A percentile compares a stretch with the other conserved stretches of the same genome.
These are phyloP conservation scores for Henckelia pumila DNA, from an alignment of 257 asterid species.

Conservation along the genomic window DNA sequence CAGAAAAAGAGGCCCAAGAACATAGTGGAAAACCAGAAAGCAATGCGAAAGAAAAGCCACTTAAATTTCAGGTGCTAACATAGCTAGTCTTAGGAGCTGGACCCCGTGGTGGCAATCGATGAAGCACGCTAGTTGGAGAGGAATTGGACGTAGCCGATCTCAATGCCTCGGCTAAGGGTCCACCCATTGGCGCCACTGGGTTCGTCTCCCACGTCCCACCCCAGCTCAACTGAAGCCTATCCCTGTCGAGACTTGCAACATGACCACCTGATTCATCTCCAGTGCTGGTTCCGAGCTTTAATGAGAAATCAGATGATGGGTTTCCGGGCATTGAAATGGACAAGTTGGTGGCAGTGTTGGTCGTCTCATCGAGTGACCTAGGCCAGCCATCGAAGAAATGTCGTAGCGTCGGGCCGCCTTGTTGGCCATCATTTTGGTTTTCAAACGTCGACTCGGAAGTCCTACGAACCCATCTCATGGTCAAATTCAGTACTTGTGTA, in stretches of 20 bases:
- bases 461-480: conserved; percentile 32
- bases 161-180: conserved; percentile 88
- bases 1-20: no score
- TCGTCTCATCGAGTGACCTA: conserved; percentile 42
- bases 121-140: conserved; percentile 73
- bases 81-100: no score
- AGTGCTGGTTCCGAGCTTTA: conserved; percentile 67
- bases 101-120: no score
- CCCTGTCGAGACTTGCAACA: conserved; percentile 29
- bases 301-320: conserved; percentile 59
- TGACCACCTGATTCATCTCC: conserved; percentile 30
- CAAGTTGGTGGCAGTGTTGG: conserved; percentile 43
- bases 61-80: no score
- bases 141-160: conserved; percentile 58
- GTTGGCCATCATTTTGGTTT: conserved; percentile 33
- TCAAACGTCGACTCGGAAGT: conserved; percentile 37
- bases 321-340: conserved; percentile 61
- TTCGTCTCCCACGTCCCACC: conserved; percentile 40
- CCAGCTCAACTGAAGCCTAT: conserved; percentile 38
- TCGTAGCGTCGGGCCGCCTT: conserved; percentile 47
- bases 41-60: no score
- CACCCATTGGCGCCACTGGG: conserved; percentile 57
- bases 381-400: conserved; percentile 90
- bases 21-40: no score
- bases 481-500: conserved; percentile 5